phyloP scores from a whole-genome alignment of 2,329 filamentous ascomycete species.

The Xylariales sp. region DNA sequence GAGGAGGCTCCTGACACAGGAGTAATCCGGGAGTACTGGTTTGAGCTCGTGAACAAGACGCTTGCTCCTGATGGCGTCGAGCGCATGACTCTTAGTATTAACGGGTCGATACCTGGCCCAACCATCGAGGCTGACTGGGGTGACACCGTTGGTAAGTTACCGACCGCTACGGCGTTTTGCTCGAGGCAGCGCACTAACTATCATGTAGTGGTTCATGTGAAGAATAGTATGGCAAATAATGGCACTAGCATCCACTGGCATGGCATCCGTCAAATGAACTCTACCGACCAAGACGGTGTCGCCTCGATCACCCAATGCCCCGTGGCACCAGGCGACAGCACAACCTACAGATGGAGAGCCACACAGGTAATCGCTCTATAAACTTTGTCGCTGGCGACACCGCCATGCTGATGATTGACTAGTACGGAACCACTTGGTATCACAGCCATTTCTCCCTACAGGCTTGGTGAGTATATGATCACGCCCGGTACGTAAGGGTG shows the following conservation, averaged over 20 bases:
- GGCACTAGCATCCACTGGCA: conserved; percentile 73
- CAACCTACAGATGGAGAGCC: conserved; percentile 67
- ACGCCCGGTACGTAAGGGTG: background rate
- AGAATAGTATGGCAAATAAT: conserved; percentile 63
- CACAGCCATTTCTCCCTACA: conserved; percentile 68
- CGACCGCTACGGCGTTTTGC: background rate
- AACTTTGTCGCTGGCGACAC: background rate
- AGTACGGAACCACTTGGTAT: conserved; percentile 68
- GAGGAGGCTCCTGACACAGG: conserved; percentile 58
- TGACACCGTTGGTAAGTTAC: conserved; percentile 38
- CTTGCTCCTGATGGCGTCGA: conserved; percentile 60
- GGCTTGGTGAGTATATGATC: conserved; percentile 38
- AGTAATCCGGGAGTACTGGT: conserved; percentile 62
- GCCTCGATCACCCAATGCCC: conserved; percentile 61
- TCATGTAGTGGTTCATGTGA: conserved; percentile 62
- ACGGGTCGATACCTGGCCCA: conserved; percentile 70
- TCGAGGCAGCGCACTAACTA: conserved; percentile 34
- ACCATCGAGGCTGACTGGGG: conserved; percentile 64
- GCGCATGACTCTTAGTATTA: conserved; percentile 59
- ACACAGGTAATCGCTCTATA: conserved; percentile 48
- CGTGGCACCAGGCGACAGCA: conserved; percentile 61
- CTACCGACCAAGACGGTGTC: conserved; percentile 67
- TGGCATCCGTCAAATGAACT: conserved; percentile 67
- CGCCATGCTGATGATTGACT: conserved; percentile 37
- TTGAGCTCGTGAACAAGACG: conserved; percentile 55